phyloP scores from a whole-genome alignment of 208 protist species.

The Acanthamoeba healyi region DNA sequence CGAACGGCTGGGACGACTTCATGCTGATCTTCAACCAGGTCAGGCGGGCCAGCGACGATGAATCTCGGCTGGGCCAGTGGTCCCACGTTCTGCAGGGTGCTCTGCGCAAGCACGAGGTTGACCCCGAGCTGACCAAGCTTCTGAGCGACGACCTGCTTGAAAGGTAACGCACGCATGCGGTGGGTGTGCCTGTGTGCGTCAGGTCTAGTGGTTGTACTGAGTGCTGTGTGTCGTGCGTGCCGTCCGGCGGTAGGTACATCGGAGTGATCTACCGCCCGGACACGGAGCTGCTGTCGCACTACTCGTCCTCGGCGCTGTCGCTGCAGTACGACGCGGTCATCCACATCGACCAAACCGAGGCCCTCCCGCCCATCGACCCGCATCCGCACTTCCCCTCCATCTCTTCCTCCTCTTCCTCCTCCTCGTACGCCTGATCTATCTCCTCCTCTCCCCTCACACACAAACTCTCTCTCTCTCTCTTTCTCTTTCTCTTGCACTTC shows the following conservation, averaged over 20 bases:
- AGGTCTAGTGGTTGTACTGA: background rate
- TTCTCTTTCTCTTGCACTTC: background rate
- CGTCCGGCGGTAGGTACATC: background rate
- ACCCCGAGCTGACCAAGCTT: background rate
- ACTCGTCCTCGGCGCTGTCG: conserved; percentile 45
- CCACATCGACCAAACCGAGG: conserved; percentile 67
- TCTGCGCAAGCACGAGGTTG: conserved; percentile 39
- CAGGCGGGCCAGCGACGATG: background rate
- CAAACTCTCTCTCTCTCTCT: background rate
- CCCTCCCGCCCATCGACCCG: conserved; percentile 72
- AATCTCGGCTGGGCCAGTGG: conserved; percentile 12
- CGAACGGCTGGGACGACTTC: conserved; percentile 21
- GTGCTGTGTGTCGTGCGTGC: background rate
- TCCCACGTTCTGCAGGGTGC: background rate
- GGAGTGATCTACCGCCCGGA: conserved; percentile 66
- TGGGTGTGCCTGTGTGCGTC: background rate
- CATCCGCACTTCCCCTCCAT: conserved; percentile 28
- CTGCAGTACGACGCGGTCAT: conserved; percentile 78
- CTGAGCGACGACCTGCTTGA: conserved; percentile 54
- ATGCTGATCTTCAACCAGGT: conserved; percentile 52
- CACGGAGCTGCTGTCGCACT: conserved; percentile 74
- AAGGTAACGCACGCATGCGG: background rate
- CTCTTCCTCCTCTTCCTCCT: background rate
- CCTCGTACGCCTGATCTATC: background rate
- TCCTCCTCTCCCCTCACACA: too few relatives aligned